Percentiles rank a stretch among this genome's conserved stretches.
These are phyloP conservation scores for Carex kokanica DNA, from an alignment of 176 grass and related monocot species.

Conservation along the genomic window DNA sequence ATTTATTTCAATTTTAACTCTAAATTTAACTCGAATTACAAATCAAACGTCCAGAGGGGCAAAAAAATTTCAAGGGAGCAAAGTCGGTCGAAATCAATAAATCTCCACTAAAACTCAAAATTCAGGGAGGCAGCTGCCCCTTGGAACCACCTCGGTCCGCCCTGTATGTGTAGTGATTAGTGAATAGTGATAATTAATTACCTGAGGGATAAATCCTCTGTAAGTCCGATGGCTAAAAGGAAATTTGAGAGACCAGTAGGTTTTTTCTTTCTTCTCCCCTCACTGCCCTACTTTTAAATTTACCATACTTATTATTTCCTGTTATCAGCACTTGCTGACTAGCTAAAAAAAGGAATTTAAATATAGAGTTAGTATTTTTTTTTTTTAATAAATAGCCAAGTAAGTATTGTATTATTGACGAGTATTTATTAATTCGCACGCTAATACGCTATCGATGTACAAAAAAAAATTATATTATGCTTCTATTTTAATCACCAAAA, in stretches of 20 bases:
- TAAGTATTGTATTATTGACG: background rate
- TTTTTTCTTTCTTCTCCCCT: background rate
- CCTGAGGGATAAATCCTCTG: background rate
- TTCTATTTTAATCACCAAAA: background rate
- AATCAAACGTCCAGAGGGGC: no score
- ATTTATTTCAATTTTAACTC: no score
- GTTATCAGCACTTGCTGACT: background rate
- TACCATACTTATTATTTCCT: conserved; percentile 4
- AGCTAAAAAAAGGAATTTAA: conserved; percentile 10
- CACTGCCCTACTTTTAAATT: conserved; percentile 1
- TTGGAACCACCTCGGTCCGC: no score
- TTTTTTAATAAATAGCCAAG: background rate
- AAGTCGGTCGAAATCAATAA: no score
- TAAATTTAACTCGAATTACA: no score
- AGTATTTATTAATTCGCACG: background rate
- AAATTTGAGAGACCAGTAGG: conserved; percentile 3
- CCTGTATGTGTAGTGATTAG: background rate
- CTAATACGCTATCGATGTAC: background rate
- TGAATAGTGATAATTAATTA: background rate
- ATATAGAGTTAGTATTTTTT: background rate
- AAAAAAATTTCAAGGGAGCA: no score
- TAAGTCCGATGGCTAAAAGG: background rate
- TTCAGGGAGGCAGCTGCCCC: no score
- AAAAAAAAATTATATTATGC: background rate
- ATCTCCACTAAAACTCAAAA: no score